phyloP scores from a whole-genome alignment of 148 eudicot genomes.

The Diospyros kaki region DNA sequence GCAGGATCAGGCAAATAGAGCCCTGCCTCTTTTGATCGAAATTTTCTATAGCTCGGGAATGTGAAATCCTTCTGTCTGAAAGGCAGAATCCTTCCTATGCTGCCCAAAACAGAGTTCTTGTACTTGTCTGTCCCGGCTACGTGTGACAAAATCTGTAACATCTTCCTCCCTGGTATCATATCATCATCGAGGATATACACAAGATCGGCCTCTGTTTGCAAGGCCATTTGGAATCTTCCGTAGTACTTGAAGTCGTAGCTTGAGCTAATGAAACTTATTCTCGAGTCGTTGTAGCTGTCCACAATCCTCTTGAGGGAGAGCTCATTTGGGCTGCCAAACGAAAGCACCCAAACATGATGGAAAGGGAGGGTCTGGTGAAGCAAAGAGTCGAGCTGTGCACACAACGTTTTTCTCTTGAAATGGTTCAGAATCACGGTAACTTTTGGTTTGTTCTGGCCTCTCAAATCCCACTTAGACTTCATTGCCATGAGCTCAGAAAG shows the following conservation, averaged over 20 bases:
- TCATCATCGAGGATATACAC: slow-evolving; percentile 91
- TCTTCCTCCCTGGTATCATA: slow-evolving; percentile 88
- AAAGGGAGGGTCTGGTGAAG: slow-evolving; percentile 89
- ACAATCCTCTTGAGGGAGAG: slow-evolving; percentile 55
- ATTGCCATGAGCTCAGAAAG: slow-evolving; percentile 62
- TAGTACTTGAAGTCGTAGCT: slow-evolving; percentile 93
- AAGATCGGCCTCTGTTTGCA: slow-evolving; percentile 82
- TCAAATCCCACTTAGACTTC: slow-evolving; percentile 82
- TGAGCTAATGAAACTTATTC: slow-evolving; percentile 78
- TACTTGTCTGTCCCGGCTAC: slow-evolving; percentile 93
- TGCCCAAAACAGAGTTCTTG: slow-evolving; percentile 78
- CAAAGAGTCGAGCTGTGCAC: slow-evolving; percentile 76
- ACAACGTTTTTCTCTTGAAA: slow-evolving; percentile 87
- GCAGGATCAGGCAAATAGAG: slow-evolving; percentile 97
- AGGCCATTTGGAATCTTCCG: slow-evolving; percentile 95
- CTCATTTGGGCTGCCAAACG: slow-evolving; percentile 92
- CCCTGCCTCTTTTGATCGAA: slow-evolving; percentile 89
- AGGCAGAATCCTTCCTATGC: slow-evolving; percentile 92
- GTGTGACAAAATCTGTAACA: slow-evolving; percentile 81
- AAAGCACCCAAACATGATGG: slow-evolving; percentile 92
- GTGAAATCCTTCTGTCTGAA: slow-evolving; percentile 85
- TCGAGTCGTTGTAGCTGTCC: slow-evolving; percentile 68
- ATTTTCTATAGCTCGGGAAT: slow-evolving; percentile 90
- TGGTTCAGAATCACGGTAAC: slow-evolving; percentile 88
- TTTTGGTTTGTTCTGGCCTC: slow-evolving; percentile 46